A percentile compares a stretch with the other conserved stretches of the same genome.
Conservation (phyloP, 805 yeast species). For the Cyberlindnera veronae region DNA sequence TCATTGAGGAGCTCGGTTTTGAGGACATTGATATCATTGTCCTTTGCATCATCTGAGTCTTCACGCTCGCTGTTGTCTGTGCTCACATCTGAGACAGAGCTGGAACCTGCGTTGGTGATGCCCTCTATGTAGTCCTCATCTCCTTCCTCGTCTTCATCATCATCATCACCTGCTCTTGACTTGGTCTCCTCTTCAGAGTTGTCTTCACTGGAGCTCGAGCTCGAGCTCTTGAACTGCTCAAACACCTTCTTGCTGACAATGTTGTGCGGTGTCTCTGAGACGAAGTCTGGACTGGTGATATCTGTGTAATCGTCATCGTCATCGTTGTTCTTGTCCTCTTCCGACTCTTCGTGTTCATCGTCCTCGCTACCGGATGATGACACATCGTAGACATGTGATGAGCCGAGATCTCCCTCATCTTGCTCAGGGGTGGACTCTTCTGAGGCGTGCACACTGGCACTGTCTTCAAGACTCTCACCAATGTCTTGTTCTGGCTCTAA, state of each 20-base stretch:
- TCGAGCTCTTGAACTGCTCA: constrained; percentile 18
- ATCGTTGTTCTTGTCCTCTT: constrained; percentile 15
- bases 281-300: constrained; percentile 3
- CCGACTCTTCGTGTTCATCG: constrained; percentile 16
- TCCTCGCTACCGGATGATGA: constrained; percentile 33
- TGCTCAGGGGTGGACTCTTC: neutral
- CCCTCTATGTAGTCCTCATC: constrained; percentile 15
- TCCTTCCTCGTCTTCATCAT: constrained; percentile 13
- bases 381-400: constrained; percentile 11
- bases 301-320: constrained; percentile 22
- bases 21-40: constrained; percentile 8
- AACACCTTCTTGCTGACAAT: constrained; percentile 23
- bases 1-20: constrained; percentile 28
- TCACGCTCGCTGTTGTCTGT: constrained; percentile 9
- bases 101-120: constrained; percentile 6
- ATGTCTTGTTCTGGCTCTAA: constrained; percentile 8
- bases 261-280: constrained; percentile 17
- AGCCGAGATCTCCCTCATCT: neutral
- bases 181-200: constrained; percentile 20
- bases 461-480: constrained; percentile 8
- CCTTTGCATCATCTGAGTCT: constrained; percentile 3
- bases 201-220: constrained; percentile 25
- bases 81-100: constrained; percentile 16
- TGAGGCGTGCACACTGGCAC: too few relatives aligned
- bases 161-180: constrained; percentile 23